Evolutionary conservation across 108 stramenopile genomes (phyloP).

Genomic region (Conticribra weissflogii): DNA sequence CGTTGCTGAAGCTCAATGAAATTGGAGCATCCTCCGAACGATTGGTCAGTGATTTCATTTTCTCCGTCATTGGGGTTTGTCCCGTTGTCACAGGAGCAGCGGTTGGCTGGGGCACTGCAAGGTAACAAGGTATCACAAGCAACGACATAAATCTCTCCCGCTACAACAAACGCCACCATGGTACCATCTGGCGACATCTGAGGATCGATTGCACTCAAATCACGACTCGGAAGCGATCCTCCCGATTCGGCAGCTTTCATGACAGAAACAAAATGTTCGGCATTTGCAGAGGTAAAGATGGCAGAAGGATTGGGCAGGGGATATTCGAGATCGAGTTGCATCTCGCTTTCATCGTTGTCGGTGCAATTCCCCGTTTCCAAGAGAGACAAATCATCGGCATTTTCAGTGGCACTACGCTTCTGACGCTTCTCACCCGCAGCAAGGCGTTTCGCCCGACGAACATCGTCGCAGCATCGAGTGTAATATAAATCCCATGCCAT

Average conservation of each 20-base stretch:
- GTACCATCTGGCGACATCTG: slow-evolving; percentile 69
- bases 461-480: neutral
- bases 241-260: neutral
- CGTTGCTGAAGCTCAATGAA: neutral
- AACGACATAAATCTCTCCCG: slow-evolving; percentile 67
- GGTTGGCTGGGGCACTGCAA: too few species aligned
- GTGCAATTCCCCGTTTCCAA: neutral
- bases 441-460: neutral
- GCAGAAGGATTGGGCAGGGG: neutral
- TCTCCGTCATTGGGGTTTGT: neutral
- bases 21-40: neutral
- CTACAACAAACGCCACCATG: slow-evolving; percentile 65
- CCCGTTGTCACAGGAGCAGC: neutral
- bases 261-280: neutral
- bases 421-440: neutral
- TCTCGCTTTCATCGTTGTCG: neutral
- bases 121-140: slow-evolving; percentile 19
- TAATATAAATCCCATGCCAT: slow-evolving; percentile 3
- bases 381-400: neutral
- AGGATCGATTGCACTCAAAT: slow-evolving; percentile 60
- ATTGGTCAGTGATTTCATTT: too few species aligned
- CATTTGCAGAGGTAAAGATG: slow-evolving; percentile 5
- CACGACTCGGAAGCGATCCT: neutral
- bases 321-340: neutral
- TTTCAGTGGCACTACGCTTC: neutral